Evolutionary conservation across 1,284 basidiomycete genomes (phyloP), one percentile per base, ranked within the genome.

Genomic region (Rhizopogon parksii): DNA sequence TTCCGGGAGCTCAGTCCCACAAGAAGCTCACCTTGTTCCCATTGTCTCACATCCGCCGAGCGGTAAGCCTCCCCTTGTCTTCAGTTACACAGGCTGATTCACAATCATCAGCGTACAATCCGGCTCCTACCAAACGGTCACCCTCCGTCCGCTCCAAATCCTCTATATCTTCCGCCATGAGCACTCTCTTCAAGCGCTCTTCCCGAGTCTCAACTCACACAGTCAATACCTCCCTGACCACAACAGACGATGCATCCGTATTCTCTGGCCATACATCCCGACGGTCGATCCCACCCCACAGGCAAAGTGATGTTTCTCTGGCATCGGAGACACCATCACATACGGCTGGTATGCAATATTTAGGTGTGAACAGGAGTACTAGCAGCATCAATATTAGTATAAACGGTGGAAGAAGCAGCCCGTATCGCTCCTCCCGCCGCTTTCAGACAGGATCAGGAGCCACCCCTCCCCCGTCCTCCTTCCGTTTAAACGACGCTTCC

Each of bases 11-110:
- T 59, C 71, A 6, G 71, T 85, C 15, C 84, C 85, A 15, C 70
- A 74, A 39, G 85, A 88, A 64, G 61, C 65, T 11, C 72, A 83
- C 19, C 61, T 86, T 38, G 79, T 88, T 43, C 82, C 82, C 38
- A 71, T 57, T 65, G 64, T 51, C 35, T 53, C 63, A 53, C 60
- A 57, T 46, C 56, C 32, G 40, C 19, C 49, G 12, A 27, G 36
- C 21, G 7, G 49, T 50, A 25, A 50, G 49, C 21, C 17, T 24
- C n/a, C 5, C 11, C 9, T 9, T 19, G 15, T 25, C 8, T 17
- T 7, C 15, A 4, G 21, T 12, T 14, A 8, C 32, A 45, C 4
- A 11, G 8, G 32, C 30, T 21, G 12, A 34, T 45, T 34, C n/a
- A 19, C 12, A 8, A 19, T 43, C 17, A n/a, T 8, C 30, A 45